Conservation (phyloP, 306 rosid species). For the Geum urbanum region DNA sequence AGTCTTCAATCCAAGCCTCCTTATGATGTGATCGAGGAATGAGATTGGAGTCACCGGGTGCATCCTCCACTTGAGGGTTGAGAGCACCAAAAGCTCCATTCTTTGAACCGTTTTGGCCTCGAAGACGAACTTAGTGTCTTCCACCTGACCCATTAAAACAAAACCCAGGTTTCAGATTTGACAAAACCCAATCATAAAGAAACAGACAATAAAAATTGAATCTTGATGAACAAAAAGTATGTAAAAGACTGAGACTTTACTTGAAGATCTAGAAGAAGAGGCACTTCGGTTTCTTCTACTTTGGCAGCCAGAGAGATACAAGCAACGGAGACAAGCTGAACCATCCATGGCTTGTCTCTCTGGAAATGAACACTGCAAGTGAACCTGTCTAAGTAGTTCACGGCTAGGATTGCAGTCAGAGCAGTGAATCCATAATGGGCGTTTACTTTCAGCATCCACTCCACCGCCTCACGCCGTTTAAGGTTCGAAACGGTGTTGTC, state of each 20-base stretch:
- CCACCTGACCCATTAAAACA: slow-evolving; percentile 45
- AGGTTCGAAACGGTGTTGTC: slow-evolving; percentile 6
- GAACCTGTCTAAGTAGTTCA: slow-evolving; percentile 70
- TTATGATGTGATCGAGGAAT: slow-evolving; percentile 67
- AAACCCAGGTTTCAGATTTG: slow-evolving; percentile 15
- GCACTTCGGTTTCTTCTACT: slow-evolving; percentile 90
- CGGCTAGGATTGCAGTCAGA: slow-evolving; percentile 75
- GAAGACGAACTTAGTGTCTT: slow-evolving; percentile 52
- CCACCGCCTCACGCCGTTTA: slow-evolving; percentile 52
- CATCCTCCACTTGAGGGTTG: slow-evolving; percentile 87
- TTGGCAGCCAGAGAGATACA: slow-evolving; percentile 93
- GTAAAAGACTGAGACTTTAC: slow-evolving; percentile 31
- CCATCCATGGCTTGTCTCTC: slow-evolving; percentile 81
- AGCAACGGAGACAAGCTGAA: slow-evolving; percentile 80
- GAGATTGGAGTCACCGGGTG: slow-evolving; percentile 89
- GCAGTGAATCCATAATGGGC: slow-evolving; percentile 69
- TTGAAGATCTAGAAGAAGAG: slow-evolving; percentile 89
- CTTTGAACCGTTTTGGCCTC: slow-evolving; percentile 82
- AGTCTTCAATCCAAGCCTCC: slow-evolving; percentile 71
- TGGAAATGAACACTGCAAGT: slow-evolving; percentile 58
- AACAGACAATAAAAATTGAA: neutral
- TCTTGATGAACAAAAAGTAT: neutral
- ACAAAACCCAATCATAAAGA: neutral
- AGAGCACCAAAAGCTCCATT: slow-evolving; percentile 86
- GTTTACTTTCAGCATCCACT: slow-evolving; percentile 79